These are phyloP conservation scores for Cercospora sp. DNA, from an alignment of 2,329 filamentous ascomycete species.

Conservation along the genomic window DNA sequence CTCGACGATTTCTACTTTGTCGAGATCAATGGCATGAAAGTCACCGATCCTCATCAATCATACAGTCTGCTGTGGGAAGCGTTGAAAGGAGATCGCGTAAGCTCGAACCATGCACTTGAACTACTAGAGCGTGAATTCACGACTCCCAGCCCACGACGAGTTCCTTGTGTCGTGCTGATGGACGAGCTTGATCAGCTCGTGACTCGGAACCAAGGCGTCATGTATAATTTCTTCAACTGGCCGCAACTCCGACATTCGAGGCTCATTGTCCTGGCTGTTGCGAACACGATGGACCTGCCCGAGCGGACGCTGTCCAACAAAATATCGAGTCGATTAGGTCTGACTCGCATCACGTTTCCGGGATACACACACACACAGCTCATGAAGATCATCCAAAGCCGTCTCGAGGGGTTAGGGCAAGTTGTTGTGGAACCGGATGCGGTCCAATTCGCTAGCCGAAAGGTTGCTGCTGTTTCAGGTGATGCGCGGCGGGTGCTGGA, in stretches of 20 bases:
- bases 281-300: conserved; percentile 98
- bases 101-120: conserved; percentile 85
- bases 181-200: conserved; percentile 97
- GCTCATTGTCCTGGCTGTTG: conserved; percentile 92
- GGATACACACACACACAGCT: conserved; percentile 97
- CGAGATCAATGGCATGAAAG: conserved; percentile 99
- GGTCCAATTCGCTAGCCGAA: conserved; percentile 91
- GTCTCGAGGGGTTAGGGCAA: conserved; percentile 76
- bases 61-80: conserved; percentile 96
- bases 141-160: conserved; percentile 82
- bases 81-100: conserved; percentile 87
- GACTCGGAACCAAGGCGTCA: conserved; percentile 97
- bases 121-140: conserved; percentile 90
- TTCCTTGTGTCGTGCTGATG: conserved; percentile 97
- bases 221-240: conserved; percentile 99
- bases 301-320: conserved; percentile 97
- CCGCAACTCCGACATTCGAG: conserved; percentile 86
- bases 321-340: conserved; percentile 79
- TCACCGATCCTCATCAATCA: conserved; percentile 94
- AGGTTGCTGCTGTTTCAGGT: conserved; percentile 93
- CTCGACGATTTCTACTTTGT: conserved; percentile 98
- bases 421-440: conserved; percentile 91
- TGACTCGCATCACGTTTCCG: conserved; percentile 94
- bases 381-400: conserved; percentile 96
- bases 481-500: conserved; percentile 90